These are phyloP conservation scores for Sporothrix humicola DNA, from an alignment of 2,329 filamentous ascomycete genomes.

Conservation along the genomic window DNA sequence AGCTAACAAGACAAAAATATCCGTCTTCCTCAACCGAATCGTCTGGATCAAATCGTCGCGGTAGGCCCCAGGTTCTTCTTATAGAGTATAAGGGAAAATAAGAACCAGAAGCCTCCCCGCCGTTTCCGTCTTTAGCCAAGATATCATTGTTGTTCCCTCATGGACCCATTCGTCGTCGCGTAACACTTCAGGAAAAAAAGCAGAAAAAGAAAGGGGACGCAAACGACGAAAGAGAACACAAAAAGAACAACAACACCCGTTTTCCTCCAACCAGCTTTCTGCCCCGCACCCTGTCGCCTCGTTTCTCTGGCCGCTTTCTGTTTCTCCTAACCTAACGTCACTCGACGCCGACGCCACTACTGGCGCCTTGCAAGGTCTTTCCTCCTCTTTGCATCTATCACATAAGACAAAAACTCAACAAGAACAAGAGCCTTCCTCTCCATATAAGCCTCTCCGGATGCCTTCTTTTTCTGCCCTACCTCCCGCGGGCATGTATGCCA, in stretches of 20 bases:
- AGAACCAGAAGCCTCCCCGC: no score
- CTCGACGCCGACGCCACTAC: constrained; percentile 17
- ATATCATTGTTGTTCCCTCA: constrained; percentile 29
- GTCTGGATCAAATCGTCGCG: no score
- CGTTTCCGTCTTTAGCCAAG: constrained; percentile 23
- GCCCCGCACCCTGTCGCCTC: background rate
- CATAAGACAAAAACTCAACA: constrained; percentile 11
- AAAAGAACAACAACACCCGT: constrained; percentile 19
- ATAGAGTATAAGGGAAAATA: no score
- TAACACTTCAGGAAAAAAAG: background rate
- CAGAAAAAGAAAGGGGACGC: background rate
- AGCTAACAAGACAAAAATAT: constrained; percentile 17
- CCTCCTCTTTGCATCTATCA: constrained; percentile 11
- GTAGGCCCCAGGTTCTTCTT: no score
- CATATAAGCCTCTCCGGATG: background rate
- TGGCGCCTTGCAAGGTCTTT: background rate
- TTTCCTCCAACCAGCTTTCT: constrained; percentile 6
- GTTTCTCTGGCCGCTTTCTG: background rate
- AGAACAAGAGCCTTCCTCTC: background rate
- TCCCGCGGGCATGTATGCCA: constrained; percentile 14
- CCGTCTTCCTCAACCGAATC: background rate
- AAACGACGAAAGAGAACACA: background rate
- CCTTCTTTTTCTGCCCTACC: constrained; percentile 21
- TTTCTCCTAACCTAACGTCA: background rate
- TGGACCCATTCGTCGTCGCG: constrained; percentile 4